Conservation (phyloP, 2,329 filamentous ascomycete genomes). For the Fusarium sp. region DNA sequence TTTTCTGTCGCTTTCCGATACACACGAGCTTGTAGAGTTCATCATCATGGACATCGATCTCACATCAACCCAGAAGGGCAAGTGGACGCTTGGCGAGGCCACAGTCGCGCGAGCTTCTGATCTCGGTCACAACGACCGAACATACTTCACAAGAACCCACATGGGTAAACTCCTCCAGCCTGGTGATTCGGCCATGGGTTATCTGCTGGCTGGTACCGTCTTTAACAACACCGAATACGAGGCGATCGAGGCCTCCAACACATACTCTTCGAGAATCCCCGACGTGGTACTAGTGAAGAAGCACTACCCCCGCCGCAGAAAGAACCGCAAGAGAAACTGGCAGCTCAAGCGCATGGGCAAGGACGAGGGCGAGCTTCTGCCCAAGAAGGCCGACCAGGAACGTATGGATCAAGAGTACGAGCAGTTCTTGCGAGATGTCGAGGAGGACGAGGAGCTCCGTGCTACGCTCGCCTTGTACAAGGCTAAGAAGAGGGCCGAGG, state of each 20-base stretch:
- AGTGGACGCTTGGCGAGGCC: slow-evolving; percentile 86
- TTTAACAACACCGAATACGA: slow-evolving; percentile 93
- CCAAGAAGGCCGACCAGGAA: slow-evolving; percentile 88
- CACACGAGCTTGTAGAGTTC: slow-evolving; percentile 89
- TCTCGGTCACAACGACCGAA: slow-evolving; percentile 85
- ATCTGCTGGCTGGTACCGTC: slow-evolving; percentile 87
- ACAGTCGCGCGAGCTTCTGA: slow-evolving; percentile 90
- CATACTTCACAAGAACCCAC: slow-evolving; percentile 92
- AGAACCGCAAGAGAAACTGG: slow-evolving; percentile 87
- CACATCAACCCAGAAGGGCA: slow-evolving; percentile 79
- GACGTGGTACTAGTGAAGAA: slow-evolving; percentile 98
- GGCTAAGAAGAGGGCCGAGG: slow-evolving; percentile 65
- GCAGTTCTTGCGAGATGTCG: slow-evolving; percentile 95
- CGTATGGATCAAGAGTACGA: slow-evolving; percentile 95
- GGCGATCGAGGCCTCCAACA: slow-evolving; percentile 81
- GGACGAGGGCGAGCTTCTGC: slow-evolving; percentile 88
- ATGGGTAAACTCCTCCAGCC: slow-evolving; percentile 86
- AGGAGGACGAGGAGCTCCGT: slow-evolving; percentile 92
- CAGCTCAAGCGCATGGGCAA: slow-evolving; percentile 92
- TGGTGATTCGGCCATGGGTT: slow-evolving; percentile 95
- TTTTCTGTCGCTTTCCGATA: slow-evolving; percentile 85
- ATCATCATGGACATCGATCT: slow-evolving; percentile 95
- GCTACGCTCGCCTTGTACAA: slow-evolving; percentile 90
- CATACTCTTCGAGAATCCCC: slow-evolving; percentile 83
- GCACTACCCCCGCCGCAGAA: slow-evolving; percentile 88